phyloP scores from a whole-genome alignment of 2,329 filamentous ascomycete genomes.

The Talaromyces verruculosus region DNA sequence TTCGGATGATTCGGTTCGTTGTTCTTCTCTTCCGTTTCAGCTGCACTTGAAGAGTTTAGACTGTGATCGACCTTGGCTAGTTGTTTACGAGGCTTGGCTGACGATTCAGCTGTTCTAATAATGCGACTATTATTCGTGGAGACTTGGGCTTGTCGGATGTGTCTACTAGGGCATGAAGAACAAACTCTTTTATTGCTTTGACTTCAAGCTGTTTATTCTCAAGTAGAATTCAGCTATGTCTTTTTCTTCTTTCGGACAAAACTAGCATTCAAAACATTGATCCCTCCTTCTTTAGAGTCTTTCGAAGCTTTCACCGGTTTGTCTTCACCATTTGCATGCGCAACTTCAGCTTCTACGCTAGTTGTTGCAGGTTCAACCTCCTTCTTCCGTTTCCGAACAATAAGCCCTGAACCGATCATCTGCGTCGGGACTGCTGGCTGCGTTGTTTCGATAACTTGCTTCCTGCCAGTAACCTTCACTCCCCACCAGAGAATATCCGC shows the following conservation, averaged over 20 bases:
- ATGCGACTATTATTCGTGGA: not conserved
- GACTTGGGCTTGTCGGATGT: not conserved
- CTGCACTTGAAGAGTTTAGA: not conserved
- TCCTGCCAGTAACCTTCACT: conserved; percentile 35
- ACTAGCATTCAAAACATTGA: conserved; percentile 42
- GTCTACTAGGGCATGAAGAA: too few species aligned
- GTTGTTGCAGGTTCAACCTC: conserved; percentile 20
- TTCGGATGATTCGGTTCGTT: conserved; percentile 15
- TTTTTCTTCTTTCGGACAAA: conserved; percentile 46
- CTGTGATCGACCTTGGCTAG: not conserved
- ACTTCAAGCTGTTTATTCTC: not conserved
- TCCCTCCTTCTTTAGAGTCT: conserved; percentile 23
- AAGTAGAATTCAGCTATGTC: conserved; percentile 24
- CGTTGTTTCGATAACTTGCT: conserved; percentile 22
- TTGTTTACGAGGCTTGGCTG: not conserved
- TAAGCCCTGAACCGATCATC: conserved; percentile 32
- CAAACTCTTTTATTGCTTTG: not conserved
- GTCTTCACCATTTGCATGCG: not conserved
- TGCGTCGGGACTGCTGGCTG: conserved; percentile 26
- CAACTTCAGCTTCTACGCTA: not conserved
- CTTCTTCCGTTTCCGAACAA: conserved; percentile 42
- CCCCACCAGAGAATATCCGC: conserved; percentile 41
- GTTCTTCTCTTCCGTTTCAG: not conserved
- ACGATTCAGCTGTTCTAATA: not conserved
- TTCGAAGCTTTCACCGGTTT: conserved; percentile 15